Conservation (phyloP, 176 grass and related monocot species). For the Urochloa ruziziensis region DNA sequence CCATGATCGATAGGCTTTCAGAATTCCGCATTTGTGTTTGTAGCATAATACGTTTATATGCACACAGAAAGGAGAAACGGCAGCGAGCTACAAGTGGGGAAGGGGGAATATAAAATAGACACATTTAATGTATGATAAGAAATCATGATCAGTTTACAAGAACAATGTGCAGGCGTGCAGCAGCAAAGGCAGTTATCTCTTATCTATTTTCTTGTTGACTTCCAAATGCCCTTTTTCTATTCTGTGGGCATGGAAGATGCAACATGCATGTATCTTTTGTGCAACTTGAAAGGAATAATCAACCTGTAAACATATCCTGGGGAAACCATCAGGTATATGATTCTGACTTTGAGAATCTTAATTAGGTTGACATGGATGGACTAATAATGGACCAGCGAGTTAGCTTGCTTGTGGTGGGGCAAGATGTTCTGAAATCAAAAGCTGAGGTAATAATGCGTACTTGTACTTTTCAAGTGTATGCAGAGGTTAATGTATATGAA, state of each 20-base stretch:
- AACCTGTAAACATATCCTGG: not conserved
- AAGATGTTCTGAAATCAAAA: slow-evolving; percentile 69
- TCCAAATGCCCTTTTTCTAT: not conserved
- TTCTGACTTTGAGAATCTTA: slow-evolving; percentile 33
- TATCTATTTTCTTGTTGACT: not conserved
- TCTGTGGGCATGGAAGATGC: not conserved
- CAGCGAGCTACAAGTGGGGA: not conserved
- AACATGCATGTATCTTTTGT: not conserved
- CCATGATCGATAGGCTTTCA: not conserved
- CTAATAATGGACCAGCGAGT: slow-evolving; percentile 48
- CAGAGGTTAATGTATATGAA: slow-evolving; percentile 11
- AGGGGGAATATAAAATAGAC: not conserved
- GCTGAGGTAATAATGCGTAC: slow-evolving; percentile 45
- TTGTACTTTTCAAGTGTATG: slow-evolving; percentile 15
- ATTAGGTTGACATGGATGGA: slow-evolving; percentile 65
- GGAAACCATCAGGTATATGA: not conserved
- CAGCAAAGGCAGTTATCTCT: not conserved
- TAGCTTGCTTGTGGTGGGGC: slow-evolving; percentile 55
- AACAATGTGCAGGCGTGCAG: not conserved
- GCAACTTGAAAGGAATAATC: slow-evolving; percentile 12
- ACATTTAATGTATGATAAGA: not conserved
- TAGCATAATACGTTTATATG: slow-evolving; percentile 3
- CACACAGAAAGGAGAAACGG: not conserved
- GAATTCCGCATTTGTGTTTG: slow-evolving; percentile 8
- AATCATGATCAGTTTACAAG: not conserved